Percentiles rank a stretch among this genome's conserved stretches.
Evolutionary conservation across 2,329 filamentous ascomycete genomes (phyloP).

Genomic region (Neodidymelliopsis sp.): DNA sequence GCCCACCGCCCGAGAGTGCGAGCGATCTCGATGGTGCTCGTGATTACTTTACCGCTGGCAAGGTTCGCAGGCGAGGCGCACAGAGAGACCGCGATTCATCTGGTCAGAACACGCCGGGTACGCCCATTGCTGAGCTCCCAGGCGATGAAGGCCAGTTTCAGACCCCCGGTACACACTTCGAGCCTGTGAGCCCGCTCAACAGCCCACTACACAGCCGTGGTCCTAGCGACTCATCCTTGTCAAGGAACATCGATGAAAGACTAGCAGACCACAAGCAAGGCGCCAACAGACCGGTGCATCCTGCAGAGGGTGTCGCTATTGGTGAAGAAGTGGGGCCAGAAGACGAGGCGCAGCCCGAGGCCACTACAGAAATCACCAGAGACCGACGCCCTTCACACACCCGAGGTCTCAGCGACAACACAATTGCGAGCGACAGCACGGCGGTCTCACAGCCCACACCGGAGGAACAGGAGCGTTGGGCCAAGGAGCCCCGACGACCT

Average conservation of each 20-base stretch:
- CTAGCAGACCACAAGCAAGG: conserved; percentile 22
- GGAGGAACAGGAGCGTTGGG: conserved; percentile 43
- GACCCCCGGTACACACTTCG: conserved; percentile 22
- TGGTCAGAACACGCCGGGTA: conserved; percentile 34
- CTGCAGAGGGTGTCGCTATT: background rate
- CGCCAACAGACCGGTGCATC: background rate
- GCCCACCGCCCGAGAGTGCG: conserved; percentile 32
- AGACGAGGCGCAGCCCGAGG: background rate
- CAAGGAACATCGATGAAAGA: conserved; percentile 40
- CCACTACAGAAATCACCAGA: background rate
- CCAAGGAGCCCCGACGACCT: conserved; percentile 17
- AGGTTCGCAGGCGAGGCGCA: conserved; percentile 29
- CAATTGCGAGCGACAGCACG: conserved; percentile 44
- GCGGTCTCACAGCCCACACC: conserved; percentile 46
- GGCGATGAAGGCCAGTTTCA: conserved; percentile 38
- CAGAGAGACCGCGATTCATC: conserved; percentile 36
- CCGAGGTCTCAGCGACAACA: conserved; percentile 42
- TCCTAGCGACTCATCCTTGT: conserved; percentile 36
- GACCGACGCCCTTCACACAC: conserved; percentile 41
- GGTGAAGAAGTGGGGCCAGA: background rate
- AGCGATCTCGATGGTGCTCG: conserved; percentile 15
- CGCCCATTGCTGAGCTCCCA: conserved; percentile 40
- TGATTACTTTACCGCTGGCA: conserved; percentile 41
- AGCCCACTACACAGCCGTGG: conserved; percentile 29
- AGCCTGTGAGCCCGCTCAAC: conserved; percentile 22